Evolutionary conservation across 345 rosid species (phyloP).

Genomic region (Camelina laxa): DNA sequence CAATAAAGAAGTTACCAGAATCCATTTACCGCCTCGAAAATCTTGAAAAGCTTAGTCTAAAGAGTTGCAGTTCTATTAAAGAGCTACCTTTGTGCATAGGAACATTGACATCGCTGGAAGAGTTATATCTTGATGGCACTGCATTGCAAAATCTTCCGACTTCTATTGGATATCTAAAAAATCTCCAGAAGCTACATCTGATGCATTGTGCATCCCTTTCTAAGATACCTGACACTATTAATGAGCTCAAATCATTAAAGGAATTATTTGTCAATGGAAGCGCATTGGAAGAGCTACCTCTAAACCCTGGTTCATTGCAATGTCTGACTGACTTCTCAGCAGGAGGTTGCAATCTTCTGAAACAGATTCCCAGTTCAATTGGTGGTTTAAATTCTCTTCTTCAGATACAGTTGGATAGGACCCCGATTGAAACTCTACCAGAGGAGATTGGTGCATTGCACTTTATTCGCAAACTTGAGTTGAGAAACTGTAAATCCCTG

Average conservation of each 20-base stretch:
- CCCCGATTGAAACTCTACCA: conserved; percentile 36
- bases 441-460: conserved; percentile 21
- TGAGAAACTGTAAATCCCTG: conserved; percentile 31
- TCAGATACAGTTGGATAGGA: conserved; percentile 25
- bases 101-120: conserved; percentile 28
- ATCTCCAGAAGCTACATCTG: conserved; percentile 33
- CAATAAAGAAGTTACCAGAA: conserved; percentile 30
- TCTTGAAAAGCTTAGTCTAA: conserved; percentile 38
- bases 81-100: conserved; percentile 22
- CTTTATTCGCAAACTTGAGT: conserved; percentile 10
- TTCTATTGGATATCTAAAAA: conserved; percentile 26
- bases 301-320: neutral
- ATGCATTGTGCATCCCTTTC: conserved; percentile 26
- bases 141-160: conserved; percentile 29
- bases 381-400: conserved; percentile 39
- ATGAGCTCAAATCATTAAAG: conserved; percentile 32
- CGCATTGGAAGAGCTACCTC: conserved; percentile 29
- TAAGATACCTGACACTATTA: conserved; percentile 32
- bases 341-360: conserved; percentile 24
- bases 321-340: conserved; percentile 32
- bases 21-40: conserved; percentile 13
- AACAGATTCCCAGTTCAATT: conserved; percentile 34
- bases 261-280: conserved; percentile 32
- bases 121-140: conserved; percentile 32
- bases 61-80: conserved; percentile 20